Evolutionary conservation across 768 basidiomycete species (phyloP), one percentile per base, ranked within the genome.

Genomic region (Sistotremastrum suecicum): DNA sequence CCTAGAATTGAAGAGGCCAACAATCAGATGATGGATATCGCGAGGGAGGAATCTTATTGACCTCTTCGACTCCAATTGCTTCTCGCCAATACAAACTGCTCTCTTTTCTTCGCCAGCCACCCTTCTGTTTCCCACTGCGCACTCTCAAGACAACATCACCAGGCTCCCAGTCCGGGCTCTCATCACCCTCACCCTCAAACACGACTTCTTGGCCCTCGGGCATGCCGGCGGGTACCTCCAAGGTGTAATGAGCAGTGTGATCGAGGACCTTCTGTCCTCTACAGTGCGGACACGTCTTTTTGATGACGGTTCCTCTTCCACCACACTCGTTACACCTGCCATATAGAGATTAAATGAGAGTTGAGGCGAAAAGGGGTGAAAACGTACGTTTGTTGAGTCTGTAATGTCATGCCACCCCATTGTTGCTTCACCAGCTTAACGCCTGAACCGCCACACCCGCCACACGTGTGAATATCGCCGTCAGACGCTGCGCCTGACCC

Each of bases 111-210:
- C 78, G 70, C 78, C 83, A 98, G 3, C 80, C 77, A 41, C 88
- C 90, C 52, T 74, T 75, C 48, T 79, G 74, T 53, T 79, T 78
- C 62, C 73, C 73, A 56, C 82, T 91, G 52, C 83, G 68, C 10
- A 98, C 80, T 43, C 90, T 69, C 41, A 98, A 68, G 35, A 98
- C 70, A 42, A 99, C 76, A 63, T 99, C 92, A 5, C 95, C 95
- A 5, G 95, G 68, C 56, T 94, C 91, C 85, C 85, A 95, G 53
- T 98, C 95, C 3, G 89, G 88, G 46, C 71, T 84, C 65, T 99
- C 92, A 59, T 98, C 95, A 39, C 86, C 85, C 60, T 97, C 92
- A n/a, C 89, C 90, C 54, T 95, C 88, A 49, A 91, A 97, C 1
- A 92, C 72, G 35, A 92, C 75, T 60, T 99, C 88, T 56, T 86